These are phyloP conservation scores for Terana coerulea DNA, from an alignment of 768 basidiomycete genomes.

Conservation along the genomic window DNA sequence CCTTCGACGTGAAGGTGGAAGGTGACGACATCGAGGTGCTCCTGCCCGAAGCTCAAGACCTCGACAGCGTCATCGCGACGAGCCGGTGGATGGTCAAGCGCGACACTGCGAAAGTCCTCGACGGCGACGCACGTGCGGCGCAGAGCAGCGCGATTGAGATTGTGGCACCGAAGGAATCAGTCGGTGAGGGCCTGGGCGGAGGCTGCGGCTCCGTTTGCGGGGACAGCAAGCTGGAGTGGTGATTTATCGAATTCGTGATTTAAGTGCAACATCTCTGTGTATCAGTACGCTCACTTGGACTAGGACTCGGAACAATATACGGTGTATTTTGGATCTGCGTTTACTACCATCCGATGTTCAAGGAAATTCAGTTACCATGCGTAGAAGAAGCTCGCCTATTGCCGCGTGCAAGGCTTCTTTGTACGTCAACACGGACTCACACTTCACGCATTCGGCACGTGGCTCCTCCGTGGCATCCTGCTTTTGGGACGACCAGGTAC, in stretches of 20 bases:
- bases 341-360: too few relatives aligned
- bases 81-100: slow-evolving; percentile 60
- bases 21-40: slow-evolving; percentile 43
- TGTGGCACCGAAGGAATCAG: slow-evolving; percentile 20
- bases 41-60: slow-evolving; percentile 45
- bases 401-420: too few relatives aligned
- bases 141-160: slow-evolving; percentile 32
- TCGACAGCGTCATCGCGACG: slow-evolving; percentile 62
- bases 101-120: slow-evolving; percentile 39
- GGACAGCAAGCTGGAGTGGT: slow-evolving; percentile 19
- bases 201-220: slow-evolving; percentile 12
- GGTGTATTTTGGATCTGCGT: too few relatives aligned
- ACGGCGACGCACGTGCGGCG: slow-evolving; percentile 14
- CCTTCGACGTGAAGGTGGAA: slow-evolving; percentile 53
- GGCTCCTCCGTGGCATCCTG: too few relatives aligned
- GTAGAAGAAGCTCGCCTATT: too few relatives aligned
- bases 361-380: too few relatives aligned
- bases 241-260: not conserved
- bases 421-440: too few relatives aligned
- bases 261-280: too few relatives aligned
- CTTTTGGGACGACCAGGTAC: too few relatives aligned
- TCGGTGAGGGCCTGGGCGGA: not conserved
- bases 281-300: too few relatives aligned
- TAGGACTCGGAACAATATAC: too few relatives aligned
- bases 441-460: too few relatives aligned